phyloP scores from a whole-genome alignment of 2,329 filamentous ascomycete genomes.

The Apiospora aurea region DNA sequence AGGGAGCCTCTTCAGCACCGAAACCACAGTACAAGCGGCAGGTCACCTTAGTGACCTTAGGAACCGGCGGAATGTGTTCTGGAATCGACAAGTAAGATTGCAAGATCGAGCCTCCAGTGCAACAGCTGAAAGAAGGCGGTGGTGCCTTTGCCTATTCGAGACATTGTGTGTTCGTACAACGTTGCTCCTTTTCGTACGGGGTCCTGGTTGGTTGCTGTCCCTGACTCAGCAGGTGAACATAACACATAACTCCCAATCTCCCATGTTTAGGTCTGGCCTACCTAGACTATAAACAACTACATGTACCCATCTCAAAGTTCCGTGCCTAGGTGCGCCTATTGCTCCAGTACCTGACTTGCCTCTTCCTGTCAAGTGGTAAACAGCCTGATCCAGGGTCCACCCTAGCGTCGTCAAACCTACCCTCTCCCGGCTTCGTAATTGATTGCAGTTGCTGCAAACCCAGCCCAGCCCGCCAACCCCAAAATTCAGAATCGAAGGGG shows the following conservation, averaged over 20 bases:
- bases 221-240: slow-evolving; percentile 15
- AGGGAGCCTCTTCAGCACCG: background rate
- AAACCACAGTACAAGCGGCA: background rate
- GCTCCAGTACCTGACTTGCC: background rate
- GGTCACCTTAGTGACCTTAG: background rate
- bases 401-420: slow-evolving; percentile 14
- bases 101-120: background rate
- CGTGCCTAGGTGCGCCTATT: slow-evolving; percentile 2
- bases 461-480: background rate
- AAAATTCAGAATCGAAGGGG: too few relatives aligned
- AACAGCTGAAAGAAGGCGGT: background rate
- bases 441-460: background rate
- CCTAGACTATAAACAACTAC: slow-evolving; percentile 7
- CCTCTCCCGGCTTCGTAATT: background rate
- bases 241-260: slow-evolving; percentile 7
- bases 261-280: slow-evolving; percentile 6
- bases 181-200: background rate
- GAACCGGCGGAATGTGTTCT: background rate
- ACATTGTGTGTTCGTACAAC: background rate
- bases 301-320: background rate
- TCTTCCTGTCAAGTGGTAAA: background rate
- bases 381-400: slow-evolving; percentile 10
- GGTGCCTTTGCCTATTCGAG: slow-evolving; percentile 10
- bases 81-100: slow-evolving; percentile 3
- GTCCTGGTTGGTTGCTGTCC: background rate